These are phyloP conservation scores for Teunomyces tritomae DNA, from an alignment of 805 yeast genomes.

Conservation along the genomic window DNA sequence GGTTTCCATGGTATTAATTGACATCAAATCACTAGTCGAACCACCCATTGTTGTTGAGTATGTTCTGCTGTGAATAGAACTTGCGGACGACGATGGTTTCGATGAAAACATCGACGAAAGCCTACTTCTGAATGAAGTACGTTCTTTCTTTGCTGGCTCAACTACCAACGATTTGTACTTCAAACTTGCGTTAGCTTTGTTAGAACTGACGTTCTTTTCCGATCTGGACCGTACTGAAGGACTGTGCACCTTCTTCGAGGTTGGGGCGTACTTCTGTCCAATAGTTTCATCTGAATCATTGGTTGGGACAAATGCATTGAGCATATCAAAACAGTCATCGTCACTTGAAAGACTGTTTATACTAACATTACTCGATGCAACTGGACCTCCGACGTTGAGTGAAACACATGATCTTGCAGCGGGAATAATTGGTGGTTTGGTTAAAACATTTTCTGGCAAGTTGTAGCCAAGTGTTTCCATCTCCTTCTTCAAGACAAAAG, in stretches of 20 bases:
- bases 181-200: constrained; percentile 11
- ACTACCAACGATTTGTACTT: constrained; percentile 10
- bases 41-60: background rate
- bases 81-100: constrained; percentile 1
- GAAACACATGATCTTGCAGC: constrained; percentile 11
- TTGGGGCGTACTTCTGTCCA: background rate
- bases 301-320: constrained; percentile 18
- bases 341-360: constrained; percentile 7
- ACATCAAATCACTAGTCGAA: constrained; percentile 13
- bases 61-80: background rate
- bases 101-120: constrained; percentile 12
- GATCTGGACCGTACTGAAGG: constrained; percentile 2
- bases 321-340: constrained; percentile 24
- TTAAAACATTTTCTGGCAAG: constrained; percentile 28
- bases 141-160: constrained; percentile 11
- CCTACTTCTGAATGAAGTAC: constrained; percentile 14
- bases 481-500: constrained; percentile 42
- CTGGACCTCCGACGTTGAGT: background rate
- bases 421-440: constrained; percentile 19
- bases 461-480: constrained; percentile 33
- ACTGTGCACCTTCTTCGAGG: background rate
- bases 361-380: constrained; percentile 6
- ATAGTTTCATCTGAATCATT: constrained; percentile 2
- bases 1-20: constrained; percentile 17
- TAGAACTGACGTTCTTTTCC: constrained; percentile 5